Evolutionary conservation across 2,329 filamentous ascomycete species (phyloP), one percentile per base, ranked within the genome.

Genomic region (Aureobasidium sp.): DNA sequence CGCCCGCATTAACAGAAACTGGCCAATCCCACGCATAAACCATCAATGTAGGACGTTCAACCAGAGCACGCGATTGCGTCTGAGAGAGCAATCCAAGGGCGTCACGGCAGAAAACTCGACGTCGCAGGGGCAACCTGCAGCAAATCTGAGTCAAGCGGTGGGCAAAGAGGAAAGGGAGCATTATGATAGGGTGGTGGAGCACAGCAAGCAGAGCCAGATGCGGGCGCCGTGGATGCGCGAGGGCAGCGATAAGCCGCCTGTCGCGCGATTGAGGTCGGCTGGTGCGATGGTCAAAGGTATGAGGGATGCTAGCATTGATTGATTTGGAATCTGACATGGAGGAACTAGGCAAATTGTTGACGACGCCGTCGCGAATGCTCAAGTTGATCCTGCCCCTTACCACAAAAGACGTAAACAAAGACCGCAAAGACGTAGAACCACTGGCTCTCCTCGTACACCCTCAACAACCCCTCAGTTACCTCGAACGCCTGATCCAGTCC

Each of bases 401-500:
- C 0, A 87, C 83, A 0, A 75, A 79, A 49, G 84, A 87, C 62
- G 78, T 79, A 34, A 82, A 84, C 65, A 75, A 76, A 1, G 82
- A 86, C 65, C 80, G 85, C 62, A 87, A 88, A 73, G 82, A 86
- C 52, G 85, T 93, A n/a, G 89, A 95, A 68, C 91, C 91, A 0
- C 79, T 96, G 14, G 91, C 91, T 0, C 82, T 96, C 0, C 84
- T 96, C 2, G 82, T 96, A 0, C 92, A 96, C 68, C 91, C 92
- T 0, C 90, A 95, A 65, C 92, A 97, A 71, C 92, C 92, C 0
- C 81, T 97, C 3, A 96, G 90, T 9, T 96, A 96, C 72, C 85
- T 96, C 45, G 90, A 96, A 73, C 85, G 90, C 9, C 78, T 97
- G 3, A 92, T 97, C 51, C 92, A 96, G 71, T 88, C 90, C 59